Base-by-base conservation (phyloP, 768 basidiomycete species). In the Agaricus sinodeliciosus region DNA sequence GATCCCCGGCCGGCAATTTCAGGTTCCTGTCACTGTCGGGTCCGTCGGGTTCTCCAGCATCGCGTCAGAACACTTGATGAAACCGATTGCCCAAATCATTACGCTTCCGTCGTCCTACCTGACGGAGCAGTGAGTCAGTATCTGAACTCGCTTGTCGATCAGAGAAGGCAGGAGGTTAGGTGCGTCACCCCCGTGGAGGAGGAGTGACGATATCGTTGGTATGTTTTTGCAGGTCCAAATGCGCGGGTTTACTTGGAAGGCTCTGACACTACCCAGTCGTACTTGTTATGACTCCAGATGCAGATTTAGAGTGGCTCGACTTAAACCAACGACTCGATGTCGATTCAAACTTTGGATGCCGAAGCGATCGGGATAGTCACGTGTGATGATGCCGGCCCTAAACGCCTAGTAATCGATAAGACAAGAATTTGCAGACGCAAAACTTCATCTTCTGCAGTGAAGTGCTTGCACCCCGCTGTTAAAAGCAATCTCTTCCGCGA, bases 191-290 rank as follows among this genome's bases (percentile, higher is more conserved):
- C 60, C 48, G 78, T 15, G 79, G 79, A 15, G 79, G 79, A 15
- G 84, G 77, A 6, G 83, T 85, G 35, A 85, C 55, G 51, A 85
- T 76, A 85, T 78, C n/a, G 54, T 79, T 72, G 50, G 72, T 69
- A 36, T 80, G 80, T 34, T 67, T 58, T 53, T 58, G 61, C 18
- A 86, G 71, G 9, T 71, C 41, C 67, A 64, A 16, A 68, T 70
- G 40, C 52, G 54, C n/a, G 64, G 48, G 55, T 72, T 69, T 15
- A 69, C 49, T 52, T 72, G 61, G 1, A 72, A 61, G 11, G 70
- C 69, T 3, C 51, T 42, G 8, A 52, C 22, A n/a, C 52, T 55
- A 48, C 59, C 13, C 19, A 26, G 31, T 4, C 12, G 46, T 9
- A n/a, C 19, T 12, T 27, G 22, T 36, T 40, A 11, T 51, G 43